phyloP scores from a whole-genome alignment of 139 green algal genomes.

The Picochlorum sp. region DNA sequence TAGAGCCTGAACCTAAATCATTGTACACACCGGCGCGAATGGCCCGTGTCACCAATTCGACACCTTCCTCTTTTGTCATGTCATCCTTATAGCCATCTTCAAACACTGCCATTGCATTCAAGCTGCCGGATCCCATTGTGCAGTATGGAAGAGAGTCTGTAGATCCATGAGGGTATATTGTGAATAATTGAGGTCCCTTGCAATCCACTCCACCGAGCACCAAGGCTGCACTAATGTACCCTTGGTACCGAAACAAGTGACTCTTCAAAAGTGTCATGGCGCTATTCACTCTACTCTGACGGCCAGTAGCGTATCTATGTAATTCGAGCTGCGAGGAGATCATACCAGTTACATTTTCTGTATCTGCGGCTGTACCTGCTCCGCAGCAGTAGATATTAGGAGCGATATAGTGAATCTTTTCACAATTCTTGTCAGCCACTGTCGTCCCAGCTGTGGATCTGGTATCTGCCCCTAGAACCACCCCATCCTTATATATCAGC shows the following conservation, averaged over 20 bases:
- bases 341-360: constrained; percentile 95
- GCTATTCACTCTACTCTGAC: constrained; percentile 75
- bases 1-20: constrained; percentile 92
- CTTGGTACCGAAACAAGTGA: constrained; percentile 97
- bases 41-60: constrained; percentile 66
- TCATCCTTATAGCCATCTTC: constrained; percentile 92
- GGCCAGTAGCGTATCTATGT: constrained; percentile 76
- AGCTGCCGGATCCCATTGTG: constrained; percentile 92
- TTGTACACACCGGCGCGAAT: constrained; percentile 88
- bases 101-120: constrained; percentile 98
- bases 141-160: constrained; percentile 89
- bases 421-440: constrained; percentile 99
- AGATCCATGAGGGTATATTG: constrained; percentile 95
- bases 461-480: constrained; percentile 97
- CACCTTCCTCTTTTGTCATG: constrained; percentile 73
- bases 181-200: constrained; percentile 91
- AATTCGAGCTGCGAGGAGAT: constrained; percentile 81
- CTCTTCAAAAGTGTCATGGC: constrained; percentile 93
- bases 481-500: constrained; percentile 94
- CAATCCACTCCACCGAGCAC: constrained; percentile 91
- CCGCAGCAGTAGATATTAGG: constrained; percentile 98
- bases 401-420: constrained; percentile 98
- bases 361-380: constrained; percentile 94
- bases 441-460: constrained; percentile 87
- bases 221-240: constrained; percentile 87